Evolutionary conservation across 1,284 basidiomycete genomes (phyloP).

Genomic region (Peniophora sp.): DNA sequence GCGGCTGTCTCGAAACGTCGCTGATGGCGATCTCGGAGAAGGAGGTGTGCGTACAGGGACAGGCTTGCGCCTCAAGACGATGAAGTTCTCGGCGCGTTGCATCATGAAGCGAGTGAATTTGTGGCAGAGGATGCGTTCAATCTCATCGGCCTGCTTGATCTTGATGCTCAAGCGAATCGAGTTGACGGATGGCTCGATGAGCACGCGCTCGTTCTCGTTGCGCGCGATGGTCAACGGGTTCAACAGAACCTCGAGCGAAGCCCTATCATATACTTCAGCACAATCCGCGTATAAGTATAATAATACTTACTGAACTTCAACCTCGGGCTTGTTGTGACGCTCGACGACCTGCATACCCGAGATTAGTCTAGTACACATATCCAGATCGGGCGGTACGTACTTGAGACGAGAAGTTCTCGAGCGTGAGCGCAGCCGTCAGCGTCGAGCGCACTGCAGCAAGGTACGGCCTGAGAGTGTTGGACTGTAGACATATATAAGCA

Average conservation of each 20-base stretch:
- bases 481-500: slow-evolving; percentile 31
- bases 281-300: background rate
- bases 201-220: slow-evolving; percentile 93
- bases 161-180: slow-evolving; percentile 94
- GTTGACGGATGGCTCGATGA: slow-evolving; percentile 97
- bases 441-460: slow-evolving; percentile 93
- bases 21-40: background rate
- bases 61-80: slow-evolving; percentile 92
- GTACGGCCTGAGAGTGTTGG: slow-evolving; percentile 86
- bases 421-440: slow-evolving; percentile 92
- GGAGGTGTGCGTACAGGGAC: slow-evolving; percentile 56
- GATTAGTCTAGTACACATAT: slow-evolving; percentile 5
- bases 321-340: slow-evolving; percentile 93
- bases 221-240: slow-evolving; percentile 91
- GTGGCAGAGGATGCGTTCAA: slow-evolving; percentile 94
- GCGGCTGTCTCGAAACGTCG: slow-evolving; percentile 2
- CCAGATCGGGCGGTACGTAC: slow-evolving; percentile 30
- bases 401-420: slow-evolving; percentile 98
- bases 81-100: slow-evolving; percentile 95
- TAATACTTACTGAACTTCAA: slow-evolving; percentile 68
- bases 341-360: slow-evolving; percentile 71
- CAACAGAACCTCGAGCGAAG: slow-evolving; percentile 90
- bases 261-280: slow-evolving; percentile 33
- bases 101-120: slow-evolving; percentile 99
- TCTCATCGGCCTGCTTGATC: slow-evolving; percentile 99